Base-by-base conservation (phyloP, 2,329 filamentous ascomycete species). In the Ascochyta rabiei region DNA sequence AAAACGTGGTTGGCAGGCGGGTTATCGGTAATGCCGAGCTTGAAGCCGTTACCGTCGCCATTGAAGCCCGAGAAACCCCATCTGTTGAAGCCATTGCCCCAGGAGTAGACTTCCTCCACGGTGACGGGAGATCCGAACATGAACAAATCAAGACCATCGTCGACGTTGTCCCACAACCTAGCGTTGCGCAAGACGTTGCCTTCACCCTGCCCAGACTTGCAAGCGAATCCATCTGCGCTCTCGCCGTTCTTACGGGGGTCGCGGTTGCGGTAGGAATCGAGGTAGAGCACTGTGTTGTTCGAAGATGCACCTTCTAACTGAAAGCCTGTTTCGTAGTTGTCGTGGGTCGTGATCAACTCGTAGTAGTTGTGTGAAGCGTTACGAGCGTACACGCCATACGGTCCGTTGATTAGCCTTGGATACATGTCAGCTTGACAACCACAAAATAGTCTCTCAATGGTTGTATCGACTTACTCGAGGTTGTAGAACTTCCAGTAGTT, bases 91-190 rank as follows among this genome's bases (percentile, higher is more conserved):
- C 79, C 79, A 44, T 81, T 81, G 23, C 78, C 77, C 77, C 77
- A 81, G 0, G 78, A 64, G 39, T 79, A 71, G 0, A 77, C 77
- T 38, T 81, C 77, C 23, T 79, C 72, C 30, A 81, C 68, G 0
- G 77, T 79, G 6, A 81, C 61, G 4, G 75, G 62, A 2, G 75
- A 77, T 31, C 72, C 74, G 48, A 81, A 81, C 68, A 69, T 67
- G 62, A 62, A 80, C 1, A 80, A 68, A 59, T 80, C 78, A 1
- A 80, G 67, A 3, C 80, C 79, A 45, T 82, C 80, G 23, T 82
- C 80, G 4, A 81, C 80, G 30, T 82, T 82, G 44, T 82, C 75
- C 78, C 79, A 82, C 0, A 82, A 69, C n/a, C 80, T 75, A 0
- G 78, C 76, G 9, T 77, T 78, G 19, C 75, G 73, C 4, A 81